phyloP scores from a whole-genome alignment of 2,329 filamentous ascomycete genomes.

The Nigrospora sphaerica region DNA sequence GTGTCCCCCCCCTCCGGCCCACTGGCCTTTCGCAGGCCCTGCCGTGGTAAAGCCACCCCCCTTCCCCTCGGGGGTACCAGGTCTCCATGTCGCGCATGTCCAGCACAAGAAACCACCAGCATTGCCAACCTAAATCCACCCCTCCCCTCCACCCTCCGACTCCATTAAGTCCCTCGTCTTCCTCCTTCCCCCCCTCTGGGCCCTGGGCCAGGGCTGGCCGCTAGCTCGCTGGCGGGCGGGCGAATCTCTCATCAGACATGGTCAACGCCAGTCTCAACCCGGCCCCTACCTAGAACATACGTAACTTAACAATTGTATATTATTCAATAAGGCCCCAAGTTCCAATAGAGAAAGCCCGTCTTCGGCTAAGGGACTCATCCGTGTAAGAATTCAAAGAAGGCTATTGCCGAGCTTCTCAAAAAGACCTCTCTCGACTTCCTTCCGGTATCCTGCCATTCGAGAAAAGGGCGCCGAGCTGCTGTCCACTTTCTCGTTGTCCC shows the following conservation, averaged over 20 bases:
- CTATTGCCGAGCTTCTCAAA: too few relatives aligned
- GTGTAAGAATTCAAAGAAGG: too few relatives aligned
- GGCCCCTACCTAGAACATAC: conserved; percentile 8
- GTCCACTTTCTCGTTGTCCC: too few relatives aligned
- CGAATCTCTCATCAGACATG: conserved; percentile 7
- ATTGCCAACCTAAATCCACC: not conserved
- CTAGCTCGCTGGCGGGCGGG: not conserved
- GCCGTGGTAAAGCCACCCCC: not conserved
- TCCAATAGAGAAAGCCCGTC: conserved; percentile 5
- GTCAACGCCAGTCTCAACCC: conserved; percentile 8
- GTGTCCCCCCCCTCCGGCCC: not conserved
- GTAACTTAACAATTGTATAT: conserved; percentile 9
- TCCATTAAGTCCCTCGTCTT: not conserved
- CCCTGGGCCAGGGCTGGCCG: not conserved
- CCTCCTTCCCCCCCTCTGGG: not conserved
- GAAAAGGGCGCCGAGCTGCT: too few relatives aligned
- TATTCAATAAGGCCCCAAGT: conserved; percentile 6
- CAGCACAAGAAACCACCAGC: not conserved
- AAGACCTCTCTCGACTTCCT: too few relatives aligned
- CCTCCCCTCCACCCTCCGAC: not conserved
- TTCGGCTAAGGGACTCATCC: conserved; percentile 1
- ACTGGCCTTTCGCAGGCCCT: not conserved
- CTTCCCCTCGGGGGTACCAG: not conserved
- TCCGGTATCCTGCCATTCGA: too few relatives aligned
- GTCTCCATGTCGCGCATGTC: not conserved